Percentiles rank a stretch among this genome's conserved stretches.
Conservation (phyloP, 306 rosid genomes). For the Abrus pulchellus region DNA sequence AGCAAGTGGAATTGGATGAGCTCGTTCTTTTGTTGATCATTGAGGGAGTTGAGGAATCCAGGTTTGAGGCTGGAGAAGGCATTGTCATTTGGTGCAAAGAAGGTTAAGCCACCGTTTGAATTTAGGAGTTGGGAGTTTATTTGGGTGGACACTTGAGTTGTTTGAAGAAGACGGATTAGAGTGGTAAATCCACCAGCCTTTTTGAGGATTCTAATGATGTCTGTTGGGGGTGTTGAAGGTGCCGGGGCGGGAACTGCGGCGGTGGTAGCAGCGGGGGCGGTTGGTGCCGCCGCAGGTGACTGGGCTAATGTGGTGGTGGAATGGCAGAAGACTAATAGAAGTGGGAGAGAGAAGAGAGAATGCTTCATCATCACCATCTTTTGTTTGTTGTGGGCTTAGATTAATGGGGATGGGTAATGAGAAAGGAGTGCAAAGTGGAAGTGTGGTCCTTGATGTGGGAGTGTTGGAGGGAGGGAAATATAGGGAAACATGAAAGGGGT, state of each 20-base stretch:
- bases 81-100: constrained; percentile 70
- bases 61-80: constrained; percentile 70
- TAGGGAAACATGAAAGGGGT: constrained; percentile 42
- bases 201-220: constrained; percentile 68
- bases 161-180: constrained; percentile 67
- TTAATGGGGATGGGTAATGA: not conserved
- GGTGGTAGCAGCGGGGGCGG: constrained; percentile 54
- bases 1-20: constrained; percentile 76
- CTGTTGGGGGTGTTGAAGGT: constrained; percentile 62
- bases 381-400: not conserved
- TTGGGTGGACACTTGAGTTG: constrained; percentile 69
- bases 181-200: constrained; percentile 68
- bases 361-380: constrained; percentile 37
- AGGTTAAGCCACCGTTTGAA: constrained; percentile 65
- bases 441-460: constrained; percentile 46
- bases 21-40: constrained; percentile 69
- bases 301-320: constrained; percentile 45
- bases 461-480: constrained; percentile 53
- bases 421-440: constrained; percentile 19
- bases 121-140: constrained; percentile 66
- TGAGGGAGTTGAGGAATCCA: constrained; percentile 70
- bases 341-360: constrained; percentile 38
- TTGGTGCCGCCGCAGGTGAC: constrained; percentile 59
- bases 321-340: constrained; percentile 31
- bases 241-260: constrained; percentile 51